Conservation (phyloP, 371 early-diverging fungal species). For the Syncephalastrum contaminatum region DNA sequence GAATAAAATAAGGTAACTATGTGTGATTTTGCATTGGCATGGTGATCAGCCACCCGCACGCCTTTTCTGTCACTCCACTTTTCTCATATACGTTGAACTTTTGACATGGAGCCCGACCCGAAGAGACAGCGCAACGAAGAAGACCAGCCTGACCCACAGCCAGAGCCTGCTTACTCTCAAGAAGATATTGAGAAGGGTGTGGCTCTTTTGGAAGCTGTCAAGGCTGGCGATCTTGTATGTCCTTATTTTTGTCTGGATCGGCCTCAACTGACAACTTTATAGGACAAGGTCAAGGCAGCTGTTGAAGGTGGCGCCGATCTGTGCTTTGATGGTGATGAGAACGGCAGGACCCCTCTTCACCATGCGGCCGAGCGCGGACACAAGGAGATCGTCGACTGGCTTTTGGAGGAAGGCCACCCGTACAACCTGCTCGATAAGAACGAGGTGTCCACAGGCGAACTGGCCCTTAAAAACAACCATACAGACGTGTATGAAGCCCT, state of each 20-base stretch:
- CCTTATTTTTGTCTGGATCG: background rate
- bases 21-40: slow-evolving; percentile 2
- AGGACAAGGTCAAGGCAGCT: slow-evolving; percentile 40
- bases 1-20: slow-evolving; percentile 4
- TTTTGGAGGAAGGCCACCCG: slow-evolving; percentile 57
- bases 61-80: too few species aligned
- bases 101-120: slow-evolving; percentile 4
- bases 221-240: slow-evolving; percentile 41
- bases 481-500: slow-evolving; percentile 54
- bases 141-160: background rate
- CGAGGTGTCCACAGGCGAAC: slow-evolving; percentile 51
- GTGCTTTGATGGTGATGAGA: slow-evolving; percentile 38
- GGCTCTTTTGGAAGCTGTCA: slow-evolving; percentile 35
- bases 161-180: slow-evolving; percentile 21
- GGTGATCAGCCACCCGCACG: slow-evolving; percentile 2
- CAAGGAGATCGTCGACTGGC: slow-evolving; percentile 55
- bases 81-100: background rate
- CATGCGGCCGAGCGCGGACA: slow-evolving; percentile 48
- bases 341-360: slow-evolving; percentile 51
- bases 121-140: slow-evolving; percentile 11
- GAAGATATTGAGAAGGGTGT: slow-evolving; percentile 38
- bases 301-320: slow-evolving; percentile 40
- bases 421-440: slow-evolving; percentile 45
- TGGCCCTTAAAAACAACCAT: slow-evolving; percentile 54
- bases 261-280: background rate